Base-by-base conservation (phyloP, 2,329 filamentous ascomycete species). In the Monosporascus sp. region DNA sequence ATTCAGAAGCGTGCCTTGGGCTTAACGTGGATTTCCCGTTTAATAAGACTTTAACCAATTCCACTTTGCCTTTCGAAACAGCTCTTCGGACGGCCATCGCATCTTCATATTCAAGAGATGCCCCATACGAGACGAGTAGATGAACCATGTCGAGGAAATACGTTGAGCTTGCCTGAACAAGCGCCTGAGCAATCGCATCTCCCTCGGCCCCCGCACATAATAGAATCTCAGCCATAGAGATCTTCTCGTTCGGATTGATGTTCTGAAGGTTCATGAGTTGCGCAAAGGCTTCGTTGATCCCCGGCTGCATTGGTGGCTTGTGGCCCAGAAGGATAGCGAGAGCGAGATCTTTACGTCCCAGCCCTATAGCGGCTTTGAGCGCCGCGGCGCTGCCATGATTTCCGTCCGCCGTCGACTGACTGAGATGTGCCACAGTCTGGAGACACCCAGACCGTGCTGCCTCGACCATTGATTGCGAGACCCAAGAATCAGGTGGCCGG, bases 121-220 rank as follows among this genome's bases (percentile, higher is more conserved):
- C 79, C 7, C 79, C 79, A 51, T 82, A 76, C 3, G 67, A 65
- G 22, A 81, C 70, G 6, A 85, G 67, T n/a, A 84, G 66, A 38
- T 68, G 69, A 2, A 80, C 75, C 75, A 84, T 79, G 41, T 81
- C 78, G 52, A 77, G 71, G 54, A 78, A 82, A 44, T 77, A 75
- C 2, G 71, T 72, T 6, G 73, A 68, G 49, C 75, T 77, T 0
- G 80, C 77, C 35, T 75, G 69, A 6, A 77, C 66, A 1, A 84
- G 68, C 0, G 76, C 78, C 31, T 69, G 66, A 0, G 78, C 73
- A 1, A 81, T 66, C 1, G 72, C 67, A 15, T 80, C 75, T 2
- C 82, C 82, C 14, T 72, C 69, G 1, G 81, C 81, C 0, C 82
- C 82, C 1, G 79, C 81, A 50, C 81, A 83, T 2, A 86, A 70